A percentile compares a stretch with the other conserved stretches of the same genome.
Evolutionary conservation across 306 rosid genomes (phyloP).

Genomic region (Quillaja saponaria): DNA sequence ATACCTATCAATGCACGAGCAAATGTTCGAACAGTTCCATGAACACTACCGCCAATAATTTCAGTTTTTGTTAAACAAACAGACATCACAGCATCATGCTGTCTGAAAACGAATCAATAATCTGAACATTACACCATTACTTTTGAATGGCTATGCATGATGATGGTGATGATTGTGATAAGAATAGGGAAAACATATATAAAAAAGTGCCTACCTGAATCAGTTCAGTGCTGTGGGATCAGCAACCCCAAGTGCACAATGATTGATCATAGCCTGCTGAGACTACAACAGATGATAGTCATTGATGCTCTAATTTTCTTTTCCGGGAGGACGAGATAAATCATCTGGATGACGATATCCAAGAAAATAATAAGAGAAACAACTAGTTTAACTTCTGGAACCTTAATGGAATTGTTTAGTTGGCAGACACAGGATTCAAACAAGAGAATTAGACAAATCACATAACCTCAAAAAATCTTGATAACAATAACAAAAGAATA

Average conservation of each 20-base stretch:
- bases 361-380: neutral
- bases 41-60: conserved; percentile 91
- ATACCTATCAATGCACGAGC: conserved; percentile 84
- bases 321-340: neutral
- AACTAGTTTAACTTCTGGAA: neutral
- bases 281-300: conserved; percentile 80
- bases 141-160: conserved; percentile 2
- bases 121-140: conserved; percentile 53
- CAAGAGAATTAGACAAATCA: neutral
- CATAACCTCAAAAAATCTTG: neutral
- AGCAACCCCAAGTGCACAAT: conserved; percentile 91
- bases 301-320: neutral
- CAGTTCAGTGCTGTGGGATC: conserved; percentile 87
- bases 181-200: neutral
- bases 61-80: conserved; percentile 79
- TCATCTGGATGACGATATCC: neutral
- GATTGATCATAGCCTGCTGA: conserved; percentile 94
- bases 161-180: neutral
- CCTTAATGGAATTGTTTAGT: neutral
- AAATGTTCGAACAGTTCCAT: conserved; percentile 90
- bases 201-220: conserved; percentile 57
- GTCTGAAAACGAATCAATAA: conserved; percentile 75
- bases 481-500: neutral
- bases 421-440: neutral
- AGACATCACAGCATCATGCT: conserved; percentile 96